Evolutionary conservation across 73 alveolate genomes (phyloP), one percentile per base, ranked within the genome.

Genomic region (Paramecium tetraurelia): DNA sequence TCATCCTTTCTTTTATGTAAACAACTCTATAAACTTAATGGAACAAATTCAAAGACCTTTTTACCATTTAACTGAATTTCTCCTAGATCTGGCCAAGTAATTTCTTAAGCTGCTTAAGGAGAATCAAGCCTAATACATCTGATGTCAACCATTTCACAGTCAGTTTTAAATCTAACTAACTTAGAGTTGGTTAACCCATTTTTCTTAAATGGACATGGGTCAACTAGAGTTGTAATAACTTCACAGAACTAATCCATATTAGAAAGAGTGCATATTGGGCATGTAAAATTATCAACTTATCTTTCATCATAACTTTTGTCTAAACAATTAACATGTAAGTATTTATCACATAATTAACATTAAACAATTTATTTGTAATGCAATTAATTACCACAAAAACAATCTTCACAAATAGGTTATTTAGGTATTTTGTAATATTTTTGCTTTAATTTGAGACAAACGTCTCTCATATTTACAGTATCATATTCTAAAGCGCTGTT

Each of bases 21-120:
- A 41, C 57, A 80, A 14, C 75, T 43, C 16, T 80, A 14, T 22
- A 21, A 22, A 43, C 41, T 31, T 41, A 80, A 44, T 11, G 90
- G 90, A 58, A 36, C 21, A 41, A 80, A 80, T 16, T 43, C 72
- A 10, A 24, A 9, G 2, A 43, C 22, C 7, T 40, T 43, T 44
- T 80, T 41, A 21, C 48, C 40, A 46, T 80, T 80, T 11, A 80
- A 10, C 1, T 29, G 10, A 11, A 80, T 20, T 80, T 80, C 90
- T 9, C 90, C 90, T 43, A 43, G n/a, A 80, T 80, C 90, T 40
- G 90, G 90, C 90, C 90, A 80, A 11, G 90, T 43, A 22, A 80
- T 40, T 80, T 80, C 90, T 80, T 80, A 58, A 7, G 44, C 41
- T n/a, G 31, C 11, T 12, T 9, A 80, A 18, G 44, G 69, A 22